phyloP scores from a whole-genome alignment of 1,139 yeast genomes.

The Blastobotrys elegans region DNA sequence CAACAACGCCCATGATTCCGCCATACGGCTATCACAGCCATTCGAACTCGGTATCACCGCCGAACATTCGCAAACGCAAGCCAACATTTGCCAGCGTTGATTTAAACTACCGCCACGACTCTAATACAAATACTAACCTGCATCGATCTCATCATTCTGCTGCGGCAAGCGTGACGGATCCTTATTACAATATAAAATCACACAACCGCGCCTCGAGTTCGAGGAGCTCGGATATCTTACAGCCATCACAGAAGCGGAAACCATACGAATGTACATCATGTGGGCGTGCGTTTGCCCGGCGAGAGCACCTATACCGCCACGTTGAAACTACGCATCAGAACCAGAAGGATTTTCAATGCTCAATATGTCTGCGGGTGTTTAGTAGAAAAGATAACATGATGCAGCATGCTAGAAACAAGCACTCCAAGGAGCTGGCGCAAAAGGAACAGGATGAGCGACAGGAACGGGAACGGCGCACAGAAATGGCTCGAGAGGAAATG shows the following conservation, averaged over 20 bases:
- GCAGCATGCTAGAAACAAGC: slow-evolving; percentile 30
- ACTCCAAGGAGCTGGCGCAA: slow-evolving; percentile 15
- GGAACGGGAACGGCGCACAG: background rate
- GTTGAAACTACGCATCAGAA: slow-evolving; percentile 29
- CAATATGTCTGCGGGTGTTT: slow-evolving; percentile 25
- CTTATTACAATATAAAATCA: slow-evolving; percentile 3
- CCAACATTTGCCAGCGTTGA: slow-evolving; percentile 12
- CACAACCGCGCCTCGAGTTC: background rate
- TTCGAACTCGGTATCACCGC: slow-evolving; percentile 11
- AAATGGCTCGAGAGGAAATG: background rate
- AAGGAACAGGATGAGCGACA: slow-evolving; percentile 7
- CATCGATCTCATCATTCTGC: slow-evolving; percentile 3
- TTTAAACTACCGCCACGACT: slow-evolving; percentile 2
- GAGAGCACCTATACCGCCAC: slow-evolving; percentile 28
- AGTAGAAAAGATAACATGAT: slow-evolving; percentile 29
- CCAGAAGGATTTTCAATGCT: slow-evolving; percentile 27
- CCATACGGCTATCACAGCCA: slow-evolving; percentile 11
- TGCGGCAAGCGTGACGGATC: slow-evolving; percentile 12
- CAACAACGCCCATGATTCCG: slow-evolving; percentile 2
- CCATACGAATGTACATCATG: slow-evolving; percentile 26
- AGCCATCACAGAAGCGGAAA: slow-evolving; percentile 17
- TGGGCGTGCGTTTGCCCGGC: slow-evolving; percentile 26
- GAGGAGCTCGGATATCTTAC: background rate
- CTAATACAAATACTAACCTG: background rate
- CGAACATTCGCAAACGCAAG: slow-evolving; percentile 8